Evolutionary conservation across 208 protist genomes (phyloP).

Genomic region (Trypanosoma rangeli): DNA sequence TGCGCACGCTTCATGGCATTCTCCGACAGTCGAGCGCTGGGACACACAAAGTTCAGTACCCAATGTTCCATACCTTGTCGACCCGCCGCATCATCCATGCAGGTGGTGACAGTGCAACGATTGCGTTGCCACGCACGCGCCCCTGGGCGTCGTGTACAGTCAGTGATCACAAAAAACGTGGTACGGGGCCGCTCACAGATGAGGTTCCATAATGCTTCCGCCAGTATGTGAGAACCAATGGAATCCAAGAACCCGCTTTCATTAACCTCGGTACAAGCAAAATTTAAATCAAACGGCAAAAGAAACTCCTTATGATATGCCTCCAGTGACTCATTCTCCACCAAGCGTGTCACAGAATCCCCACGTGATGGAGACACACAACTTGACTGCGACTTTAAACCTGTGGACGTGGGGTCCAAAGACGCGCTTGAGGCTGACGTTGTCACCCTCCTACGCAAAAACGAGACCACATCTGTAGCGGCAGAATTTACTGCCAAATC

Average conservation of each 20-base stretch:
- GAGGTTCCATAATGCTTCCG: constrained; percentile 35
- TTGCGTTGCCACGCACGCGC: constrained; percentile 51
- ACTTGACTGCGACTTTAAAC: not conserved
- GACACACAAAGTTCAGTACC: constrained; percentile 76
- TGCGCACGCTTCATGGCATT: constrained; percentile 22
- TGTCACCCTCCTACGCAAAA: not conserved
- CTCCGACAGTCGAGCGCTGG: constrained; percentile 39
- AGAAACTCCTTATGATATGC: not conserved
- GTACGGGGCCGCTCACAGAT: constrained; percentile 33
- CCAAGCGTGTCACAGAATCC: not conserved
- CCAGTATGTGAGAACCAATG: constrained; percentile 46
- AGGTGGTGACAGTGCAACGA: constrained; percentile 36
- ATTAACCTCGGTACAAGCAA: not conserved
- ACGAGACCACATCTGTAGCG: not conserved
- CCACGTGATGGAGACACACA: not conserved
- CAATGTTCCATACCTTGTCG: constrained; percentile 56
- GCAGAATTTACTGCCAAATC: not conserved
- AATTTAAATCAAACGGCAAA: constrained; percentile 28
- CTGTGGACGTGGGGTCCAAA: not conserved
- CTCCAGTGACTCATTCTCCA: not conserved
- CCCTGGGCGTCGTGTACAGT: constrained; percentile 70
- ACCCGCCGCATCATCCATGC: constrained; percentile 10
- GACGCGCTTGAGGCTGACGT: not conserved
- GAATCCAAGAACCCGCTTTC: constrained; percentile 25
- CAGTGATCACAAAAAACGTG: constrained; percentile 57